A percentile compares a stretch with the other conserved stretches of the same genome.
These are phyloP conservation scores for Talaromyces adpressus DNA, from an alignment of 495 filamentous ascomycete species.

Conservation along the genomic window DNA sequence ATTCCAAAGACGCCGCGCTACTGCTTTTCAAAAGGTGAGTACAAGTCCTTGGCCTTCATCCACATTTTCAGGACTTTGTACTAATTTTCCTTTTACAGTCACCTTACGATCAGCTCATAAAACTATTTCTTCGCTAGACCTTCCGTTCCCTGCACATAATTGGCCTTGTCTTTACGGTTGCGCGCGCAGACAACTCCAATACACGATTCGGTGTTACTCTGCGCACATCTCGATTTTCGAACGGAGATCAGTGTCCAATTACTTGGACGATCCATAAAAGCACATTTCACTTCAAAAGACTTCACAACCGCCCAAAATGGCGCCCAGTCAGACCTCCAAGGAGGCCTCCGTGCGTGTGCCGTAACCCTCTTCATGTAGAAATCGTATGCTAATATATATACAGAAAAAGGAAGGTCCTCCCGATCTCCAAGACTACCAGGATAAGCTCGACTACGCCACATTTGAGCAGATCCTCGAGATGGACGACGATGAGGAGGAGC, in stretches of 20 bases:
- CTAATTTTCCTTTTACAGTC: neutral
- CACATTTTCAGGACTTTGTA: neutral
- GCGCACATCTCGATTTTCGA: neutral
- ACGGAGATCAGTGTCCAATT: neutral
- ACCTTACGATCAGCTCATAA: neutral
- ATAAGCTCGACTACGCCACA: conserved; percentile 68
- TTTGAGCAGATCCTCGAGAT: conserved; percentile 97
- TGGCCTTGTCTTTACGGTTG: neutral
- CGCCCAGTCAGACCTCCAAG: conserved; percentile 5
- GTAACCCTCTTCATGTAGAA: neutral
- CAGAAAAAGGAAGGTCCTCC: conserved; percentile 27
- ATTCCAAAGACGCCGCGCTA: neutral
- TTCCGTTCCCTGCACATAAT: neutral
- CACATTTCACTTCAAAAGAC: neutral
- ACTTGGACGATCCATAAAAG: neutral
- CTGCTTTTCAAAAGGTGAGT: neutral
- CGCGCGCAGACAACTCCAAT: conserved; percentile 2
- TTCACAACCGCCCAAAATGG: neutral
- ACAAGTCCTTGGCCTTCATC: neutral
- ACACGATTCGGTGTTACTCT: conserved; percentile 3
- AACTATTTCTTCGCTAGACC: neutral
- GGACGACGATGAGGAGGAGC: conserved; percentile 78
- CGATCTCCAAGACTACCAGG: conserved; percentile 48
- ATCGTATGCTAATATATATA: neutral
- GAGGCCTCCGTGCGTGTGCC: neutral